Base-by-base conservation (phyloP, 768 basidiomycete species). In the Leucogyrophana mollusca region DNA sequence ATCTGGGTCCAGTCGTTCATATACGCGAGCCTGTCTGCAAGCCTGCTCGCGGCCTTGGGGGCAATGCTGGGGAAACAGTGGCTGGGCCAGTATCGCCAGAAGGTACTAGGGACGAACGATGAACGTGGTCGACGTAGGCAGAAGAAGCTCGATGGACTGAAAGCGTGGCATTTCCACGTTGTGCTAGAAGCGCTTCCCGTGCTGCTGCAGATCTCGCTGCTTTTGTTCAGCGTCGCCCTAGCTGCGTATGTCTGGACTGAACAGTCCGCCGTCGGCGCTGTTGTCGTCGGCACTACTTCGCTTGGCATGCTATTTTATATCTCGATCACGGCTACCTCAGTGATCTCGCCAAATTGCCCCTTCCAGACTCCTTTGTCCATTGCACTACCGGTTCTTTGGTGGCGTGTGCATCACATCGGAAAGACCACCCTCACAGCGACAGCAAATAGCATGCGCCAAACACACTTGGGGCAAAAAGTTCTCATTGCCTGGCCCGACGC, bases 1-100 rank as follows among this genome's bases (percentile, higher is more conserved):
- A 39, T 61, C 23, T 55, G 47, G 23, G 40, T 50, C 22, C 56
- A 60, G 32, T 39, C 41, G 4, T 46, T 59, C 13, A 45, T 56
- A 33, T 59, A 59, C 27, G 49, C 58, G 4, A 57, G 59, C 39
- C 24, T 59, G 9, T 40, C 55, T 10, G 45, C 55, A 3, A 60
- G 55, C 32, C 40, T 59, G 16, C 50, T 59, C 13, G 56, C 58
- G 17, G 57, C 57, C 10, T 40, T 60, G 25, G 57, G 58, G 1
- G 57, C 57, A 14, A 43, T 54, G 40, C 37, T 54, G 2, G 53
- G 53, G 34, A 54, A 50, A 24, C 53, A 54, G 30, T 54, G 53
- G 53, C 36, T 54, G 23, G 22, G 23, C n/a, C 43, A 50, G 25
- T 54, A 45, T 25, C 18, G 40, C 24, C 47, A 41, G 8, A 22